phyloP scores from a whole-genome alignment of 441 rosid genomes.

The Dalechampia spathulata region DNA sequence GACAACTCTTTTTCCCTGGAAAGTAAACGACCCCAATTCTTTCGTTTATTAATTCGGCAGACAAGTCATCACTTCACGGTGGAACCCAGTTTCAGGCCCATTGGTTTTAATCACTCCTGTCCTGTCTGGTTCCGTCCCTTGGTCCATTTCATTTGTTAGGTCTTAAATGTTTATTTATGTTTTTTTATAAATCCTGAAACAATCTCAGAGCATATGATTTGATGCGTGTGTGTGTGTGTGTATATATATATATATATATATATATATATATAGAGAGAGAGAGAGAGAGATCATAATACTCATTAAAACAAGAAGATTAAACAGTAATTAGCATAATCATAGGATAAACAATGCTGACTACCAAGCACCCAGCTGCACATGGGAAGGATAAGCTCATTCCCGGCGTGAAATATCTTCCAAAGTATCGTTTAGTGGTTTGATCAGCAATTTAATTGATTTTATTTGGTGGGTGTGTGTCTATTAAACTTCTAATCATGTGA shows the following conservation, averaged over 20 bases:
- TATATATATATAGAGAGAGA: too few relatives aligned
- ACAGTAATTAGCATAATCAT: neutral
- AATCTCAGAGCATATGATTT: too few relatives aligned
- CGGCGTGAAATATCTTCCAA: too few relatives aligned
- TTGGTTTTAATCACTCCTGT: slow-evolving; percentile 12
- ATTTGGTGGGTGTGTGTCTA: too few relatives aligned
- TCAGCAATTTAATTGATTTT: neutral
- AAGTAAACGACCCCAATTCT: neutral
- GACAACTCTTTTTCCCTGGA: too few relatives aligned
- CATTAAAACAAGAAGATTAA: neutral
- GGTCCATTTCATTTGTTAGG: slow-evolving; percentile 7
- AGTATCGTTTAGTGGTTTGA: too few relatives aligned
- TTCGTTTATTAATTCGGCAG: neutral
- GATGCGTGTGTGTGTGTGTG: too few relatives aligned
- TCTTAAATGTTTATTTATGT: slow-evolving; percentile 2
- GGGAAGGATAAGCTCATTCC: too few relatives aligned
- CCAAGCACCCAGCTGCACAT: neutral
- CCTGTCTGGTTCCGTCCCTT: slow-evolving; percentile 5
- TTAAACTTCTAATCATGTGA: neutral
- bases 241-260: too few relatives aligned
- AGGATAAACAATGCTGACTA: neutral
- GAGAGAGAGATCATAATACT: too few relatives aligned
- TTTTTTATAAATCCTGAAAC: neutral
- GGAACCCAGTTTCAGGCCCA: slow-evolving; percentile 16
- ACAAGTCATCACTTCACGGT: neutral